A percentile compares a stretch with the other conserved stretches of the same genome.
phyloP scores from a whole-genome alignment of 345 rosid species.

The Eucalyptus albens region DNA sequence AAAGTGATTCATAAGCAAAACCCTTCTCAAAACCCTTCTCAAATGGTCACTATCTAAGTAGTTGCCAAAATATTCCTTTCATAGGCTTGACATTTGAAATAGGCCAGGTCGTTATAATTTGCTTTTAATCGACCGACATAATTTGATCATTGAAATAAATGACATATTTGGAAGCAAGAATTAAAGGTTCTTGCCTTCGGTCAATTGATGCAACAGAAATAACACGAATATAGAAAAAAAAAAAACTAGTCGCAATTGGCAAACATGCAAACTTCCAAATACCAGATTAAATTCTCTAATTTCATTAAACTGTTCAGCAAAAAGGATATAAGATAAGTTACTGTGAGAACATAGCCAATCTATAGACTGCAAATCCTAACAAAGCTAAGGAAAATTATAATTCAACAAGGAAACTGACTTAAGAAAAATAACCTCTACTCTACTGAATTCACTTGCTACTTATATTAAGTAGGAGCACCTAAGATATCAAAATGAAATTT shows the following conservation, averaged over 20 bases:
- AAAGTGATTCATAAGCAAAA: background rate
- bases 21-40: background rate
- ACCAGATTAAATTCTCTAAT: background rate
- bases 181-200: background rate
- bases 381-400: background rate
- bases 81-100: background rate
- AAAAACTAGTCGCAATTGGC: background rate
- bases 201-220: background rate
- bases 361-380: background rate
- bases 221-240: background rate
- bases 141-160: background rate
- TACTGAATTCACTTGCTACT: background rate
- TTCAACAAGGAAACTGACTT: background rate
- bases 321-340: background rate
- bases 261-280: background rate
- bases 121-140: background rate
- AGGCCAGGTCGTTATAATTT: background rate
- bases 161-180: background rate
- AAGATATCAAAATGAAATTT: background rate
- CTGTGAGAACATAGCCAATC: background rate
- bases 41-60: background rate
- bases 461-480: background rate
- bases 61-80: background rate
- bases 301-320: background rate
- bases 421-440: background rate